phyloP scores from a whole-genome alignment of 352 stramenopile genomes.

The Pythium insidiosum region DNA sequence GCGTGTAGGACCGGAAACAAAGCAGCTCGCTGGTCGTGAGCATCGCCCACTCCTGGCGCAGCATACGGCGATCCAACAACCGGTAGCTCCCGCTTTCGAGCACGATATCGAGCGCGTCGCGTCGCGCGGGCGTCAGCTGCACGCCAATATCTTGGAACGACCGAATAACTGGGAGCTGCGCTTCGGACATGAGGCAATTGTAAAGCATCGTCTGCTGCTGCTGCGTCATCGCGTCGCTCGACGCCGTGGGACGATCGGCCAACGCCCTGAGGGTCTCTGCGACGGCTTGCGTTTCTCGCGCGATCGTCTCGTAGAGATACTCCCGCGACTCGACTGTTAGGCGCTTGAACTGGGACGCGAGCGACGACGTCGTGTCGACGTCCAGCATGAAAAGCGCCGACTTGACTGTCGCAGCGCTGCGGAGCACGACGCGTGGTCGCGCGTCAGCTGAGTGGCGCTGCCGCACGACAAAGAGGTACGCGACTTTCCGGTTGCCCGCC shows the following conservation, averaged over 20 bases:
- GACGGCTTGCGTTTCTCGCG: constrained; percentile 41
- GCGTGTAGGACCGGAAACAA: constrained; percentile 62
- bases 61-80: constrained; percentile 28
- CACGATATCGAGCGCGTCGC: constrained; percentile 49
- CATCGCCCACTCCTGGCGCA: constrained; percentile 72
- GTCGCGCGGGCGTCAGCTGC: constrained; percentile 36
- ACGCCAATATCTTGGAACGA: constrained; percentile 54
- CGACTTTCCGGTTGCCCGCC: constrained; percentile 50
- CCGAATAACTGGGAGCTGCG: constrained; percentile 25
- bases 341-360: constrained; percentile 27
- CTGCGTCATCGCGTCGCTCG: too few relatives aligned
- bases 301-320: constrained; percentile 62
- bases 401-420: constrained; percentile 54
- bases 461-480: constrained; percentile 55
- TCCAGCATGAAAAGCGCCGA: constrained; percentile 41
- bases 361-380: constrained; percentile 16
- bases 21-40: constrained; percentile 44
- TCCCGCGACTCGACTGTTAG: constrained; percentile 50
- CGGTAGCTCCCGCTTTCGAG: constrained; percentile 54
- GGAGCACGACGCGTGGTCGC: constrained; percentile 27
- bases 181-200: constrained; percentile 49
- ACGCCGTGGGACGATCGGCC: too few relatives aligned
- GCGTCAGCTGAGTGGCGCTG: not conserved
- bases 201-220: constrained; percentile 49
- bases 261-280: too few relatives aligned